Conservation (phyloP, 371 early-diverging fungal species). For the Umbelopsis sp. region DNA sequence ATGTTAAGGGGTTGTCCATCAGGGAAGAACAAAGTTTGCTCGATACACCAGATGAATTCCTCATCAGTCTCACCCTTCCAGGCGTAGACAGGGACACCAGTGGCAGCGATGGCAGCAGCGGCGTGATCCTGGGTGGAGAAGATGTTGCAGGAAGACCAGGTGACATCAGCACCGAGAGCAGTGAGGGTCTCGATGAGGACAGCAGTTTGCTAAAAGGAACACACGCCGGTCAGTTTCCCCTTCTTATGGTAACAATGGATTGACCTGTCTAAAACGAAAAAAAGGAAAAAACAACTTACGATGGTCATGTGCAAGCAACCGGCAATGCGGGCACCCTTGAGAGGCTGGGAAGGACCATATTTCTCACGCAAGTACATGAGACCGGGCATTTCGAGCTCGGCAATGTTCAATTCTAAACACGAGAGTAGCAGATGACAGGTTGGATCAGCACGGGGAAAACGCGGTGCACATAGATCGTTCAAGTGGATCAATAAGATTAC, state of each 20-base stretch:
- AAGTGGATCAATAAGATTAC: background rate
- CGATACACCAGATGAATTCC: constrained; percentile 99
- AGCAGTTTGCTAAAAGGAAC: constrained; percentile 80
- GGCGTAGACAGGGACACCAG: constrained; percentile 86
- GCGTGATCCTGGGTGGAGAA: constrained; percentile 99
- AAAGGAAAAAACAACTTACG: constrained; percentile 19
- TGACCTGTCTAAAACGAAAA: background rate
- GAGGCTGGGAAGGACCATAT: constrained; percentile 91
- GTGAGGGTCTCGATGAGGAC: constrained; percentile 97
- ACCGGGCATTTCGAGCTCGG: constrained; percentile 99
- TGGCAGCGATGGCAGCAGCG: constrained; percentile 85
- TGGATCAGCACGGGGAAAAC: constrained; percentile 15
- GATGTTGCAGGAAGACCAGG: constrained; percentile 99
- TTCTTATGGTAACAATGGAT: background rate
- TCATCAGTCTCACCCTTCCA: constrained; percentile 98
- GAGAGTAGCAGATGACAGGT: constrained; percentile 17
- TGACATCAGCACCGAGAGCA: constrained; percentile 95
- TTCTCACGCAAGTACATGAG: constrained; percentile 92
- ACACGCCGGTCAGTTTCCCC: background rate
- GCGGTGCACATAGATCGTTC: constrained; percentile 8
- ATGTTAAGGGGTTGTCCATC: constrained; percentile 95
- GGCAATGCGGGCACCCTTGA: constrained; percentile 97
- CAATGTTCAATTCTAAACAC: constrained; percentile 58
- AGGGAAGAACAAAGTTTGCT: constrained; percentile 95
- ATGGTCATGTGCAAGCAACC: constrained; percentile 99